These are phyloP conservation scores for Chytriomyces sp. DNA, from an alignment of 192 early-diverging fungal genomes.

Conservation along the genomic window DNA sequence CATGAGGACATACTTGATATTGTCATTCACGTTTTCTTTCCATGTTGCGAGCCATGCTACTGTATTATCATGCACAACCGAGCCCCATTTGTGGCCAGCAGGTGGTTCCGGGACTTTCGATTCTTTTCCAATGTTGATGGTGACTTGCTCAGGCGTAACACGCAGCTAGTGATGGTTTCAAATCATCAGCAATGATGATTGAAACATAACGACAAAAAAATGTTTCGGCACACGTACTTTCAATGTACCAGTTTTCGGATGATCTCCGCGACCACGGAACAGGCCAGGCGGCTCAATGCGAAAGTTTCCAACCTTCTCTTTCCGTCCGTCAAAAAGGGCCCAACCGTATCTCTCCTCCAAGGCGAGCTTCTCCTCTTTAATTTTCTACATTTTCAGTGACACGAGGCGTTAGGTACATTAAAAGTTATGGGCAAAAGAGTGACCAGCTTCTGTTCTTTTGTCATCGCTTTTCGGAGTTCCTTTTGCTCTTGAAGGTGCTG, in stretches of 20 bases:
- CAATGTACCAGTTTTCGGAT: slow-evolving; percentile 91
- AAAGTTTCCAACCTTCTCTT: slow-evolving; percentile 98
- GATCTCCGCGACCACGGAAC: slow-evolving; percentile 96
- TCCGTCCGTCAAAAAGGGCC: slow-evolving; percentile 83
- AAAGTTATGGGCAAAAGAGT: neutral
- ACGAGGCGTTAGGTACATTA: neutral
- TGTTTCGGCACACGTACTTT: slow-evolving; percentile 63
- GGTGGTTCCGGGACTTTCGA: slow-evolving; percentile 82
- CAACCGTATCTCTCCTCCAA: slow-evolving; percentile 79
- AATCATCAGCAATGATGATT: neutral
- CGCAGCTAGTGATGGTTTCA: slow-evolving; percentile 55
- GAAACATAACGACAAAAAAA: neutral
- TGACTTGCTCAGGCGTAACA: slow-evolving; percentile 92
- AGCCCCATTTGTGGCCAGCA: slow-evolving; percentile 86
- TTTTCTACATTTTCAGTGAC: slow-evolving; percentile 19
- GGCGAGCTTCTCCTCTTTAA: slow-evolving; percentile 69
- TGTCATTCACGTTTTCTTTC: slow-evolving; percentile 97
- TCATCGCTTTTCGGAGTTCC: slow-evolving; percentile 82
- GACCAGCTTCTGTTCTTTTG: slow-evolving; percentile 87
- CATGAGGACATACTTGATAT: slow-evolving; percentile 93
- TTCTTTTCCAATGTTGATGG: slow-evolving; percentile 84
- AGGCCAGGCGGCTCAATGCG: slow-evolving; percentile 94
- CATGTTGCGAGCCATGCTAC: slow-evolving; percentile 97
- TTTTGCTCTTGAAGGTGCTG: slow-evolving; percentile 76
- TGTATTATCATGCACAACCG: slow-evolving; percentile 85